phyloP scores from a whole-genome alignment of 768 basidiomycete species.

The Hysterangium stoloniferum region DNA sequence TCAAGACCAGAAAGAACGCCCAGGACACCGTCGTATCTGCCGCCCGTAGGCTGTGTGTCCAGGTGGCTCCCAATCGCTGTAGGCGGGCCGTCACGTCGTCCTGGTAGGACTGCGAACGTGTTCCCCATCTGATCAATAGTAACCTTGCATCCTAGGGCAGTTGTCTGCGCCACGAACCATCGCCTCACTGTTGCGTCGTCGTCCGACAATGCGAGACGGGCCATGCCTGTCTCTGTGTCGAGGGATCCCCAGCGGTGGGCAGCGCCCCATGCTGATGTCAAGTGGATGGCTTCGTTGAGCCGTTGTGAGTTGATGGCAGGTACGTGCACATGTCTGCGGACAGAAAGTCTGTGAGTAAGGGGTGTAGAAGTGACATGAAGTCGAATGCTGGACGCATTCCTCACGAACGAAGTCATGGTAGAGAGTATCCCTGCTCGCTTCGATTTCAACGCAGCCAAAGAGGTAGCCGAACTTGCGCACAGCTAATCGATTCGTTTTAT shows the following conservation, averaged over 20 bases:
- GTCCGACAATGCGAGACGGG: constrained; percentile 14
- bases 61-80: constrained; percentile 18
- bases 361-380: not conserved
- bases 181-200: constrained; percentile 13
- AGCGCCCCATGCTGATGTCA: constrained; percentile 9
- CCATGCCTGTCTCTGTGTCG: constrained; percentile 12
- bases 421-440: no score
- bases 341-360: not conserved
- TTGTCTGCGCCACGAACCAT: constrained; percentile 16
- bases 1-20: constrained; percentile 16
- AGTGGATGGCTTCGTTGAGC: constrained; percentile 8
- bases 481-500: no score
- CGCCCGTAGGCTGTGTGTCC: constrained; percentile 18
- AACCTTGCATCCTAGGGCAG: constrained; percentile 13
- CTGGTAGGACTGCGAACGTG: constrained; percentile 15
- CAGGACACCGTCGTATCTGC: constrained; percentile 18
- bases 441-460: no score
- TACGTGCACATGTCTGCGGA: constrained; percentile 3
- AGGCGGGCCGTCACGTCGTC: constrained; percentile 12
- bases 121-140: constrained; percentile 15
- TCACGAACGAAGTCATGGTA: no score
- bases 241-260: constrained; percentile 6
- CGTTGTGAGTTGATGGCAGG: constrained; percentile 3
- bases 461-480: no score
- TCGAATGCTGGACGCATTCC: constrained; percentile 1